Base-by-base conservation (phyloP, 495 filamentous ascomycete species). In the Rostrohypoxylon terebratum region DNA sequence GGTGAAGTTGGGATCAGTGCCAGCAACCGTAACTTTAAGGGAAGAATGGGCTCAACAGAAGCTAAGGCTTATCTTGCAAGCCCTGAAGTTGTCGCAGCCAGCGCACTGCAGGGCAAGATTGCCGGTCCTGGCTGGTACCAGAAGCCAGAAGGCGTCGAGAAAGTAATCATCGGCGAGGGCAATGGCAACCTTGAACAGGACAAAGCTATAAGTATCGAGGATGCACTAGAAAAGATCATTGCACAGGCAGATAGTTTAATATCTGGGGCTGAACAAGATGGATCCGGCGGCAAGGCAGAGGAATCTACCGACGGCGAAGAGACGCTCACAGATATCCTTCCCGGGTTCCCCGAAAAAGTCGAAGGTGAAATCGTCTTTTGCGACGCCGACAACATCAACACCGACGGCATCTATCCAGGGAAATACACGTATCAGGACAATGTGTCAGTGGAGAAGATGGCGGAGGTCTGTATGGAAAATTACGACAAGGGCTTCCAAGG, bases 351-450 rank as follows among this genome's bases (percentile, higher is more conserved):
- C 0, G 86, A 88, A 53, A 86, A 83, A 58, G 81, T 93, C 25
- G 74, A 78, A 10, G 91, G 91, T 20, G 89, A 92, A 73, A 91
- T 93, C 50, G 80, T 92, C 25, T 93, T 90, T 75, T 90, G 87
- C 75, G 87, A 92, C 63, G 85, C 84, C 11, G 90, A 93, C 78
- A 92, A 92, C 77, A 87, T 94, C 77, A 91, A 92, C 77, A 93
- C 91, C 0, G 91, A 94, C 73, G 85, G 86, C 36, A 97, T 98
- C 79, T 97, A 99, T 79, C 93, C 94, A 3, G 93, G 92, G 6
- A 93, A 94, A 75, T 93, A 91, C 75, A 97, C 93, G 1, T 98
- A 97, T 81, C 93, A 94, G 75, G 94, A 98, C 77, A 87, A 92
- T 77, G 85, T 98, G 10, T 82, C 93, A 0, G 80, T 75, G 0